Evolutionary conservation across 768 basidiomycete species (phyloP), one percentile per base, ranked within the genome.

Genomic region (Rhizopogon rudus): DNA sequence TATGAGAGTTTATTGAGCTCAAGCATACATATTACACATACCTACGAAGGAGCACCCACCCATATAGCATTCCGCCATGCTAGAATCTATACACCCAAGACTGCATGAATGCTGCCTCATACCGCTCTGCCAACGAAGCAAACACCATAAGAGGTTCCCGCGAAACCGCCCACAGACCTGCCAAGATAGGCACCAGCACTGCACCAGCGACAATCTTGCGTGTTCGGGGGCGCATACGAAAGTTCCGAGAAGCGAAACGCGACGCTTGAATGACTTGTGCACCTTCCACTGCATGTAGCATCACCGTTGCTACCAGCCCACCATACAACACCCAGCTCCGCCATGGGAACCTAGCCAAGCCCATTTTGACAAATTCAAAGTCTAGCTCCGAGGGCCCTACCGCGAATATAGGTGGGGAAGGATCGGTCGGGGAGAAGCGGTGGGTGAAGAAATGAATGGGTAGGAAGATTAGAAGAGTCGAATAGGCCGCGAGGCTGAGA

Each of bases 301-400:
- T 72, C 0, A 81, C 79, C 22, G 78, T 74, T 1, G 71, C 70
- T 0, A 88, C 77, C 9, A 94, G 77, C 0, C 80, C 84, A 1
- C 74, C 66, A 61, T 94, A 93, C 43, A 86, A 67, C 3, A 81
- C 53, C 79, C 79, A 83, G 62, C 79, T 86, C 40, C 80, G 73
- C 64, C 73, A 69, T 0, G 89, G 88, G 80, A 84, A 91, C 16
- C 55, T 70, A 14, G 75, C 73, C 40, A 93, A 68, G 3, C 81
- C 88, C 5, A 80, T 76, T 65, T 93, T 92, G 54, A 93, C 88
- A 66, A 86, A 93, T 59, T 92, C 87, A 65, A 80, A 93, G 68
- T 91, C 86, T 39, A 94, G 78, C 62, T 93, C 90, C 0, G 85
- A 75, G 0, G 91, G 91, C 14, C 86, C 81, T 22, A 93, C 74